Base-by-base conservation (phyloP, 148 eudicot species). In the Chenopodium berlandieri region DNA sequence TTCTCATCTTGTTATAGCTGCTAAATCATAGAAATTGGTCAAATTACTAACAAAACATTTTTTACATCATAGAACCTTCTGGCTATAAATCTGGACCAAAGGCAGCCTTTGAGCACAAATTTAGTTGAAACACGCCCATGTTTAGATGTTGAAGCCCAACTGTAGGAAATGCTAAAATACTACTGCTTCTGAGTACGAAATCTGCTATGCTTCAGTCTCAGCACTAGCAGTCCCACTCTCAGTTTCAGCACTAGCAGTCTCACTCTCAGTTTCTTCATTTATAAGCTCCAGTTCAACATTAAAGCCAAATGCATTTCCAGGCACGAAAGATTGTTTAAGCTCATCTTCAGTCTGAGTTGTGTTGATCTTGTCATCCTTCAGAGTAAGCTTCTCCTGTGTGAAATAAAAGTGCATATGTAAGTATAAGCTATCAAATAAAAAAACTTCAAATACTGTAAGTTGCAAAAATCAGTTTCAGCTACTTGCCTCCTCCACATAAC, bases 231-330 rank as follows among this genome's bases (percentile, higher is more conserved):
- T 37, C 40, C 4, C 44, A 40, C 44, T 44, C 72, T 82, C 82
- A 52, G 76, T 40, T 8, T 46, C 75, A 68, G 72, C 44, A 67
- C 20, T 73, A 81, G 23, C 4, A 50, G 75, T 40, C 8, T 40
- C 44, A 40, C 44, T 46, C 66, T 82, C 82, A 52, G 77, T 71
- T 76, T 81, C 86, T 79, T 89, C 73, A 46, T 75, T 77, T 67
- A 82, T 91, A 74, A 94, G 88, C 82, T 93, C 94, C 46, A 93
- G 58, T 25, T 82, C 92, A 63, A 89, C 97, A 79, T 90, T 88
- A 81, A 94, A 94, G 68, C 97, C 93, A 80, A 91, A 94, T 47
- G 86, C 90, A 30, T 84, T 90, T 80, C 98, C 98, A 14, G 95
- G 95, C 77, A 77, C 47, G 82, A 90, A 94, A 20, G 75, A 46